Evolutionary conservation across 2,329 filamentous ascomycete genomes (phyloP).

Genomic region (Trichoderma polysporum): DNA sequence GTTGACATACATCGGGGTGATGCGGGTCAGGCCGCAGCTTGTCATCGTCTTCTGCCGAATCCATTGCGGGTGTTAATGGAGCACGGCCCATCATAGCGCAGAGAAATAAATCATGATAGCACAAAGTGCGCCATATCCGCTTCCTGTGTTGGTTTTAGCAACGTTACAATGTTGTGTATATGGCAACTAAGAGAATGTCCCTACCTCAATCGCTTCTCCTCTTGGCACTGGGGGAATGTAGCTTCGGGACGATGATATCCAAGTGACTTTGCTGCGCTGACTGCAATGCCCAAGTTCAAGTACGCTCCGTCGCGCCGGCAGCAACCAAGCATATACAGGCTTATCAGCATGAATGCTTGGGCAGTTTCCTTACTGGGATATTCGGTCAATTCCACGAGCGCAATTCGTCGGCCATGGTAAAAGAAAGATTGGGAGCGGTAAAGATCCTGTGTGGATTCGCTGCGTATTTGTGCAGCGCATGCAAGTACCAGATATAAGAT

Average conservation of each 20-base stretch:
- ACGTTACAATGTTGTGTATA: no score
- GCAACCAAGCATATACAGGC: background rate
- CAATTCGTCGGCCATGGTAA: slow-evolving; percentile 2
- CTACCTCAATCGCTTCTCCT: background rate
- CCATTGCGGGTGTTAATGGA: background rate
- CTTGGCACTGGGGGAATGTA: background rate
- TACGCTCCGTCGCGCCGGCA: background rate
- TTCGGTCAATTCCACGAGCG: background rate
- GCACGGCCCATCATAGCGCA: background rate
- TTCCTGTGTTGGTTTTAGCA: background rate
- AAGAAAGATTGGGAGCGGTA: slow-evolving; percentile 4
- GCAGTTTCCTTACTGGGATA: background rate
- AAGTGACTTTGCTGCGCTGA: background rate
- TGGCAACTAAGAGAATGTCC: background rate
- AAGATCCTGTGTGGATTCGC: background rate
- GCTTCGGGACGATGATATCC: background rate
- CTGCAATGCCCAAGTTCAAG: background rate
- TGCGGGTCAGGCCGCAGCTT: background rate
- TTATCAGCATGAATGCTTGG: background rate
- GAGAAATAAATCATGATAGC: background rate
- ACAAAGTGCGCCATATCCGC: slow-evolving; percentile 1
- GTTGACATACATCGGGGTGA: background rate
- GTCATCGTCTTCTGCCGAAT: background rate
- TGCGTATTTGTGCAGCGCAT: background rate
- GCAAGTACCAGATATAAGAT: slow-evolving; percentile 1